Evolutionary conservation across 106 monocot species (phyloP).

Genomic region (Acanthochlamys bracteata): DNA sequence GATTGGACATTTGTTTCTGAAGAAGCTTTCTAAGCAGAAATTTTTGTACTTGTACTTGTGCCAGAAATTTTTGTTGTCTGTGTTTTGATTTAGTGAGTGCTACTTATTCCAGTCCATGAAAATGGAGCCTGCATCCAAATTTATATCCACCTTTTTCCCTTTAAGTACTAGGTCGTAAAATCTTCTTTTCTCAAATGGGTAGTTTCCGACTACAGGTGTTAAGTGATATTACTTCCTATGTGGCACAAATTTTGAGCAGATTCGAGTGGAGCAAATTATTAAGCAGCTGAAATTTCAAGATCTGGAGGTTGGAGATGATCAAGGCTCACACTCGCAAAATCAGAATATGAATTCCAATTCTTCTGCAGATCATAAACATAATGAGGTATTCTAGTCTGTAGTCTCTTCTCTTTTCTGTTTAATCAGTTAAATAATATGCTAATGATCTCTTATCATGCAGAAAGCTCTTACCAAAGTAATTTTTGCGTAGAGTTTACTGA

Average conservation of each 20-base stretch:
- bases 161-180: conserved; percentile 7
- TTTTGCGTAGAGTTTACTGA: background rate
- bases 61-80: background rate
- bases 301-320: conserved; percentile 45
- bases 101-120: background rate
- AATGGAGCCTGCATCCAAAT: background rate
- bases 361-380: conserved; percentile 17
- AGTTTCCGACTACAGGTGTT: conserved; percentile 82
- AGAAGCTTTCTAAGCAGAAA: background rate
- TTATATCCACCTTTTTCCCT: background rate
- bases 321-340: conserved; percentile 29
- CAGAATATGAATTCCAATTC: conserved; percentile 22
- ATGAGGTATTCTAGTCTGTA: conserved; percentile 35
- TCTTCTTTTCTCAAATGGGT: conserved; percentile 53
- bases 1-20: background rate
- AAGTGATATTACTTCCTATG: conserved; percentile 83
- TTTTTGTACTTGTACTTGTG: background rate
- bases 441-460: background rate
- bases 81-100: background rate
- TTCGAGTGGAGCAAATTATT: conserved; percentile 87
- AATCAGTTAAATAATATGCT: background rate
- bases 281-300: conserved; percentile 56
- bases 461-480: background rate
- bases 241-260: conserved; percentile 70
- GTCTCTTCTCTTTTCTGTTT: background rate